phyloP scores from a whole-genome alignment of 352 stramenopile species.

The Salisapilia sapeloensis region DNA sequence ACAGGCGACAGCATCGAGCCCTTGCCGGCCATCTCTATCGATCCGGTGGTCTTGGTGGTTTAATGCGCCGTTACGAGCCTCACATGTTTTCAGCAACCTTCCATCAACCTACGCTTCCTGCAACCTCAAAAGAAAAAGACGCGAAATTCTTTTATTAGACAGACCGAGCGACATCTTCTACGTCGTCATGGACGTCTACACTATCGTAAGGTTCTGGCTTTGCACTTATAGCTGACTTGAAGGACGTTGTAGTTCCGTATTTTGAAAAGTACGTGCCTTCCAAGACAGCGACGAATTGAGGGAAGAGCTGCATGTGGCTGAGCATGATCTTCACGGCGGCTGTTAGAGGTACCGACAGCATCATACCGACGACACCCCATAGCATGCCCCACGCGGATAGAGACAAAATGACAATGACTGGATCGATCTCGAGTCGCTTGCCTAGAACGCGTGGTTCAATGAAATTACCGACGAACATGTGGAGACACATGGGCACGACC shows the following conservation, averaged over 20 bases:
- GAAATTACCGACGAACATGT: constrained; percentile 83
- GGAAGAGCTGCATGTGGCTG: constrained; percentile 71
- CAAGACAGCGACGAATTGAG: constrained; percentile 73
- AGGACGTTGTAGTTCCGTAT: constrained; percentile 38
- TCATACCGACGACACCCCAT: constrained; percentile 80
- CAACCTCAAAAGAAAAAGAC: too few relatives aligned
- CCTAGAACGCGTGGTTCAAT: constrained; percentile 80
- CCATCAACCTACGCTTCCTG: too few relatives aligned
- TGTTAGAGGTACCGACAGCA: constrained; percentile 76
- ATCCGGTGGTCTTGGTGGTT: too few relatives aligned
- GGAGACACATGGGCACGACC: constrained; percentile 70
- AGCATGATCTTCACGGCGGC: constrained; percentile 79
- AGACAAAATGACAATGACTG: constrained; percentile 73
- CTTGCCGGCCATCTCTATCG: too few relatives aligned
- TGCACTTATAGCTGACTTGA: too few relatives aligned
- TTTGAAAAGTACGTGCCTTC: constrained; percentile 75
- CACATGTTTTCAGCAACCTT: too few relatives aligned
- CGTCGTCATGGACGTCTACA: too few relatives aligned
- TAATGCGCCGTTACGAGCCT: too few relatives aligned
- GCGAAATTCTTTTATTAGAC: too few relatives aligned
- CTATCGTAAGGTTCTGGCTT: too few relatives aligned
- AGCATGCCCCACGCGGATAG: constrained; percentile 77
- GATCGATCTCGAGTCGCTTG: constrained; percentile 74
- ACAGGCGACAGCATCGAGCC: constrained; percentile 72
- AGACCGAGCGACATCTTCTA: too few relatives aligned